These are phyloP conservation scores for Aspergillus viridinutans DNA, from an alignment of 2,329 filamentous ascomycete genomes.

Conservation along the genomic window DNA sequence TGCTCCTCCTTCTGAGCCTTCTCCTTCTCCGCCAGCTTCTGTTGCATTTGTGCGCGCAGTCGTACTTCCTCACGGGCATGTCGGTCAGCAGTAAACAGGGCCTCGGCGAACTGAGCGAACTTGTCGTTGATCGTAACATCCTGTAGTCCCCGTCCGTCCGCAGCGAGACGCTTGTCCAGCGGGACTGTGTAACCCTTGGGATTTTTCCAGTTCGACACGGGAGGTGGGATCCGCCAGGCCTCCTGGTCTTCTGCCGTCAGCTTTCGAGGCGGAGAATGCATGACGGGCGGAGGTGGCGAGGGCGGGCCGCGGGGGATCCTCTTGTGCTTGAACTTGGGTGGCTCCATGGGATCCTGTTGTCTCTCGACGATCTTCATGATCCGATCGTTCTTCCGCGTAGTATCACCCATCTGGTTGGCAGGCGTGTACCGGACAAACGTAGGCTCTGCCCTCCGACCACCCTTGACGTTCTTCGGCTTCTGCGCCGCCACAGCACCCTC, in stretches of 20 bases:
- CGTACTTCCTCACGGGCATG: slow-evolving; percentile 95
- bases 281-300: slow-evolving; percentile 85
- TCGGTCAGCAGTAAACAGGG: slow-evolving; percentile 86
- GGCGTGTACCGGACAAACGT: slow-evolving; percentile 96
- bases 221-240: slow-evolving; percentile 86
- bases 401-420: slow-evolving; percentile 92
- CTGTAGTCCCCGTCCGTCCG: slow-evolving; percentile 85
- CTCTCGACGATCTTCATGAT: slow-evolving; percentile 98
- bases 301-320: slow-evolving; percentile 92
- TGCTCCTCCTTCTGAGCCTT: slow-evolving; percentile 92
- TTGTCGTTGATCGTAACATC: slow-evolving; percentile 98
- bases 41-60: slow-evolving; percentile 89
- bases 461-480: slow-evolving; percentile 91
- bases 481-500: slow-evolving; percentile 83
- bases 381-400: slow-evolving; percentile 78
- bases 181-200: slow-evolving; percentile 97
- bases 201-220: slow-evolving; percentile 99
- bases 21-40: slow-evolving; percentile 92
- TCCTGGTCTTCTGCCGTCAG: slow-evolving; percentile 96
- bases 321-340: slow-evolving; percentile 98
- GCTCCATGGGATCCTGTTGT: slow-evolving; percentile 92
- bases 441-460: slow-evolving; percentile 72
- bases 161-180: slow-evolving; percentile 89
- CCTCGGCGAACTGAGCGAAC: slow-evolving; percentile 93
- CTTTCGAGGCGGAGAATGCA: slow-evolving; percentile 92